These are phyloP conservation scores for Elasticomyces elasticus DNA, from an alignment of 495 filamentous ascomycete genomes.

Conservation along the genomic window DNA sequence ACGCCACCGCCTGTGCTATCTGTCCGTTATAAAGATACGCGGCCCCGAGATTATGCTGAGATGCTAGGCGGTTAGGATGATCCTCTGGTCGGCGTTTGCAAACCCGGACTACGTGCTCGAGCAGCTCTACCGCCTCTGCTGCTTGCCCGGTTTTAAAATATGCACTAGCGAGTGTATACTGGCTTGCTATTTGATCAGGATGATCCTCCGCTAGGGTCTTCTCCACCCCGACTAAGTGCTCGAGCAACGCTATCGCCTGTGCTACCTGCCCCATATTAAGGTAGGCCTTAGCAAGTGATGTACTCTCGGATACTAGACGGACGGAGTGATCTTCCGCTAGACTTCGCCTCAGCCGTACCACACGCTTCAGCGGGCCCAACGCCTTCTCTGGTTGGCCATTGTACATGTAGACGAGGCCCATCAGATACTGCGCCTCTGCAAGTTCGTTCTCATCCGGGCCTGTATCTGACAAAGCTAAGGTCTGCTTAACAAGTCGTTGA, in stretches of 20 bases:
- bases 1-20: not conserved
- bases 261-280: no score
- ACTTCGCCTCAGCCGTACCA: no score
- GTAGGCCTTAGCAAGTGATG: no score
- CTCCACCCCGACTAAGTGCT: no score
- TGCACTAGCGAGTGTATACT: not conserved
- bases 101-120: constrained; percentile 1
- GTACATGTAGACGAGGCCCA: no score
- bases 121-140: not conserved
- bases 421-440: no score
- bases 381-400: no score
- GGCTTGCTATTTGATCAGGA: not conserved
- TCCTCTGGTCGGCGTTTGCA: not conserved
- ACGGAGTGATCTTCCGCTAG: no score
- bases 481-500: not conserved
- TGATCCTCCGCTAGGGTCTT: not conserved
- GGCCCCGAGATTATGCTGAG: constrained; percentile 24
- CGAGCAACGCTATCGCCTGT: no score
- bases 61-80: constrained; percentile 9
- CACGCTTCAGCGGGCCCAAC: no score
- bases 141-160: not conserved
- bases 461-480: not conserved
- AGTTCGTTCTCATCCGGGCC: no score
- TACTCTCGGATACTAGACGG: no score
- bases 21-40: constrained; percentile 9